phyloP scores from a whole-genome alignment of 768 basidiomycete genomes.

The Termitomyces sp. region DNA sequence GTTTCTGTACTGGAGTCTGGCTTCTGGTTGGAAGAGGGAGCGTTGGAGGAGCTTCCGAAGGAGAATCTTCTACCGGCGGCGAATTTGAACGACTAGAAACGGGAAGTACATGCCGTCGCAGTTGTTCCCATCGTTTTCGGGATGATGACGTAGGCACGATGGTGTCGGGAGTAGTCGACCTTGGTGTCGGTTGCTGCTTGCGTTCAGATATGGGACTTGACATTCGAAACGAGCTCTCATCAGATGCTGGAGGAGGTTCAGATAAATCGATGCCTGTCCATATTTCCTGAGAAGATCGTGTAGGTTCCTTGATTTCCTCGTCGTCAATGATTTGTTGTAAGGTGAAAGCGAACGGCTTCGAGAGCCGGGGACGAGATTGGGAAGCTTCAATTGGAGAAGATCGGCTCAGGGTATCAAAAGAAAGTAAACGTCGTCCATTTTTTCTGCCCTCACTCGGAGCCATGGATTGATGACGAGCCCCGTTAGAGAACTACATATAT shows the following conservation, averaged over 20 bases:
- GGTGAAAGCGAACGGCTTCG: constrained; percentile 3
- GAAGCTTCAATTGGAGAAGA: constrained; percentile 1
- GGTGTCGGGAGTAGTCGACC: constrained; percentile 39
- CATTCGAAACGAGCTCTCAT: background rate
- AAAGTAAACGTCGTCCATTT: constrained; percentile 18
- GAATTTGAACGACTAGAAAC: constrained; percentile 19
- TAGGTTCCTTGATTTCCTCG: constrained; percentile 1
- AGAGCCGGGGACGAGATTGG: constrained; percentile 1
- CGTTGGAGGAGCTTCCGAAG: constrained; percentile 13
- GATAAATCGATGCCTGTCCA: constrained; percentile 11
- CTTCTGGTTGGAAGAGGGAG: constrained; percentile 16
- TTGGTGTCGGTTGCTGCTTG: constrained; percentile 8
- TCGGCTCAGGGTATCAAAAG: constrained; percentile 17
- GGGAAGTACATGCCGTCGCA: constrained; percentile 50
- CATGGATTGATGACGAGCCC: constrained; percentile 2
- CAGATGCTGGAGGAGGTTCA: constrained; percentile 1
- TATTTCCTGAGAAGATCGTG: background rate
- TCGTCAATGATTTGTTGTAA: constrained; percentile 5
- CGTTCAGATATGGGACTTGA: constrained; percentile 9
- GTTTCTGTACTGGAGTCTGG: constrained; percentile 36
- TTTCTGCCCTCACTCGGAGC: constrained; percentile 12
- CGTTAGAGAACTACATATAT: background rate
- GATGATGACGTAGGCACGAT: constrained; percentile 36
- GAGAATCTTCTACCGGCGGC: constrained; percentile 19
- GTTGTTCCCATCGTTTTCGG: constrained; percentile 42